Conservation (phyloP, 2,329 filamentous ascomycete species). For the Talaromyces piceae region DNA sequence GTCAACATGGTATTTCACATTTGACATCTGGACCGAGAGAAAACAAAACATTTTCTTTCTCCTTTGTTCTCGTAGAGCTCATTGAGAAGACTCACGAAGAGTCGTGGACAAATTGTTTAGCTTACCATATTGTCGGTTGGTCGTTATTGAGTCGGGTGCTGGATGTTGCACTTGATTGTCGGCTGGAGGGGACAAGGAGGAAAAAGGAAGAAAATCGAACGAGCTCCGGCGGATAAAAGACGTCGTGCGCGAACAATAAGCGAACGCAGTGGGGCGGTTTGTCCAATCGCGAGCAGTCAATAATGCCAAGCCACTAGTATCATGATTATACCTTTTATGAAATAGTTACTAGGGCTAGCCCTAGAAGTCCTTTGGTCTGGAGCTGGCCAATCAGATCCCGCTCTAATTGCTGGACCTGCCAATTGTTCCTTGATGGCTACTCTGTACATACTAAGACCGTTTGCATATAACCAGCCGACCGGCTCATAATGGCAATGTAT, state of each 20-base stretch:
- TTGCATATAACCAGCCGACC: no score
- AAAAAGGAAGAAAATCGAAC: conserved; percentile 15
- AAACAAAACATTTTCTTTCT: background rate
- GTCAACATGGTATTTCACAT: conserved; percentile 17
- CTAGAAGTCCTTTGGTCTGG: background rate
- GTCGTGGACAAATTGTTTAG: conserved; percentile 40
- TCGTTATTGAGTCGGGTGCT: conserved; percentile 42
- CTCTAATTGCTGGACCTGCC: background rate
- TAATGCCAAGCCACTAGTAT: background rate
- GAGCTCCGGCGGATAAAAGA: conserved; percentile 2
- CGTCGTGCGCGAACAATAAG: conserved; percentile 12
- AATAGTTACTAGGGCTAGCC: conserved; percentile 4
- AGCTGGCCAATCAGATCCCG: background rate
- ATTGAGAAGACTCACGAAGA: conserved; percentile 28
- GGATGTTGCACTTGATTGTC: conserved; percentile 34
- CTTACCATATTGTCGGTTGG: conserved; percentile 55
- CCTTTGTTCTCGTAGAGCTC: conserved; percentile 32
- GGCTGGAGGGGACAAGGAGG: conserved; percentile 26
- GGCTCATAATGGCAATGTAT: no score
- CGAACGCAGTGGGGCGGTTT: conserved; percentile 3
- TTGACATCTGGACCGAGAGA: conserved; percentile 19
- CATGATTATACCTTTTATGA: background rate
- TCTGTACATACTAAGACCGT: no score
- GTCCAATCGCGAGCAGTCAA: background rate
- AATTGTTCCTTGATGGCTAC: no score